Conservation (phyloP, 768 basidiomycete species). For the Hydnum rufescens region DNA sequence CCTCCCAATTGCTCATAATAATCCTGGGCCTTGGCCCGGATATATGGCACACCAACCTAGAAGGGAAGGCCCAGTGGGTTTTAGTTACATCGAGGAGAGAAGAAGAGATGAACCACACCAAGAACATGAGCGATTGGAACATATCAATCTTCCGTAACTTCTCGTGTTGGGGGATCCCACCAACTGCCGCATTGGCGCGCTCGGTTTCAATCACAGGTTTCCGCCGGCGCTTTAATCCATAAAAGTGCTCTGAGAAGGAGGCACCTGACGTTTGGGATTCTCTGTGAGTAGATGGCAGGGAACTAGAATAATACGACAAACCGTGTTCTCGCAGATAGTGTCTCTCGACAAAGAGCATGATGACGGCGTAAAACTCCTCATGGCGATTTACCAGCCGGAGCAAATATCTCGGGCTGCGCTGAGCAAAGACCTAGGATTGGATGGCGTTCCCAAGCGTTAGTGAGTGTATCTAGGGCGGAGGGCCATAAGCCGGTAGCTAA, state of each 20-base stretch:
- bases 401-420: slow-evolving; percentile 83
- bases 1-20: slow-evolving; percentile 84
- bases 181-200: slow-evolving; percentile 45
- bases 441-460: neutral
- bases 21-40: slow-evolving; percentile 76
- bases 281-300: slow-evolving; percentile 28
- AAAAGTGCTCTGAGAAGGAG: slow-evolving; percentile 91
- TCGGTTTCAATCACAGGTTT: slow-evolving; percentile 51
- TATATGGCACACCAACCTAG: slow-evolving; percentile 74
- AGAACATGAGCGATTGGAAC: slow-evolving; percentile 53
- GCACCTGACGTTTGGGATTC: slow-evolving; percentile 21
- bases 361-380: slow-evolving; percentile 82
- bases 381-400: slow-evolving; percentile 81
- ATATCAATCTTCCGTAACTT: slow-evolving; percentile 47
- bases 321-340: slow-evolving; percentile 79
- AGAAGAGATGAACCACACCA: slow-evolving; percentile 31
- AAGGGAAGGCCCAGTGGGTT: neutral
- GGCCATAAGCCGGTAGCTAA: slow-evolving; percentile 22
- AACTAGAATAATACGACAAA: slow-evolving; percentile 20
- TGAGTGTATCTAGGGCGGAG: neutral
- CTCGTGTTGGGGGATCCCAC: slow-evolving; percentile 42
- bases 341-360: slow-evolving; percentile 80
- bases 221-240: slow-evolving; percentile 68
- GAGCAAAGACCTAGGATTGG: slow-evolving; percentile 62
- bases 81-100: neutral